Percentiles rank a stretch among this genome's conserved stretches.
Conservation (phyloP, 345 rosid species). For the Salix viminalis region DNA sequence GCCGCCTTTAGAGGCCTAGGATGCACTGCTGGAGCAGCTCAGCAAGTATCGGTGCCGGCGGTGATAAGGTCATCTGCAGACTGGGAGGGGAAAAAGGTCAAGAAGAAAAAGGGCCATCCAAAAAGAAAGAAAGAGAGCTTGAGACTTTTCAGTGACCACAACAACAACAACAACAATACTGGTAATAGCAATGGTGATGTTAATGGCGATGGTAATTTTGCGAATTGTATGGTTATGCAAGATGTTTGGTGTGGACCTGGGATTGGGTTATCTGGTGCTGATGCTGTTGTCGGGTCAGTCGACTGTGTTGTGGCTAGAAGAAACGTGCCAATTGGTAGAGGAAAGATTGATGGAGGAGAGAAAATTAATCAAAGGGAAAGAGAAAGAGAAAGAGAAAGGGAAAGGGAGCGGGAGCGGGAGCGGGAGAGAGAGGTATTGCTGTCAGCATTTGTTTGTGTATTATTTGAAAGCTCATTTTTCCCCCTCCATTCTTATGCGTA, state of each 20-base stretch:
- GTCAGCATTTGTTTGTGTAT: not conserved
- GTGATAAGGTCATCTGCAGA: conserved; percentile 75
- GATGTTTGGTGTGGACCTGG: conserved; percentile 98
- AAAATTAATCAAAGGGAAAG: conserved; percentile 32
- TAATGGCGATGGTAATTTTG: not conserved
- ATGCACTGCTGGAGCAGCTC: conserved; percentile 66
- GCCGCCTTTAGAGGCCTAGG: conserved; percentile 61
- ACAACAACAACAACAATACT: not conserved
- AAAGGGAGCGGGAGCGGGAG: conserved; percentile 14
- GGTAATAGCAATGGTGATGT: not conserved
- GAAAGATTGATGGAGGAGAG: conserved; percentile 59
- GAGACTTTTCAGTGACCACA: conserved; percentile 22
- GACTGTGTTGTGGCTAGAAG: conserved; percentile 57
- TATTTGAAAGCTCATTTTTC: not conserved
- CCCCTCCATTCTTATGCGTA: not conserved
- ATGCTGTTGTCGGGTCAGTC: conserved; percentile 60
- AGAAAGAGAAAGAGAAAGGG: conserved; percentile 16
- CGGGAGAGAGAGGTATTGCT: conserved; percentile 23
- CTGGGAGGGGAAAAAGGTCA: conserved; percentile 58
- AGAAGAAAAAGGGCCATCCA: conserved; percentile 43
- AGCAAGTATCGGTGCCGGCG: conserved; percentile 79
- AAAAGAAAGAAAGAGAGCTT: conserved; percentile 32
- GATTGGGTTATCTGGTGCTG: conserved; percentile 65
- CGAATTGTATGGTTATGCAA: conserved; percentile 22
- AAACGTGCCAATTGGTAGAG: conserved; percentile 45